Evolutionary conservation across 805 yeast genomes (phyloP).

Genomic region (Saccharomycopsis synnaedendra): DNA sequence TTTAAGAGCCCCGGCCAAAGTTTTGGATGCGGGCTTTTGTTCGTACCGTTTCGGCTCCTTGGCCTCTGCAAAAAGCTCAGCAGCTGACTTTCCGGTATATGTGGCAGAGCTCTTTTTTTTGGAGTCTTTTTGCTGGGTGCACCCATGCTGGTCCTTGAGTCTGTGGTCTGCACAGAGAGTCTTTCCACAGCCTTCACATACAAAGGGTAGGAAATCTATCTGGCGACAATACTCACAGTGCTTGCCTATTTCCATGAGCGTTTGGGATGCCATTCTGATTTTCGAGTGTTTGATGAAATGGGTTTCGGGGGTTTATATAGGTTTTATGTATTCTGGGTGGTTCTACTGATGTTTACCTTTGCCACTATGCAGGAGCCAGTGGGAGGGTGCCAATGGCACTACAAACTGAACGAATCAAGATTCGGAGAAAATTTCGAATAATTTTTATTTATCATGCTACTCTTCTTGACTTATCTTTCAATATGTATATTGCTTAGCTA

Average conservation of each 20-base stretch:
- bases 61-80: conserved; percentile 39
- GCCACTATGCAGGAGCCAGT: neutral
- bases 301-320: neutral
- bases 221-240: conserved; percentile 41
- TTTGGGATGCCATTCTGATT: neutral
- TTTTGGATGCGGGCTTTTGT: neutral
- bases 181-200: conserved; percentile 35
- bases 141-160: conserved; percentile 22
- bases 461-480: too few species aligned
- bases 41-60: conserved; percentile 15
- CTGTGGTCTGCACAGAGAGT: conserved; percentile 43
- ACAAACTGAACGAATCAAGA: neutral
- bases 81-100: conserved; percentile 22
- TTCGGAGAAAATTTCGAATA: too few species aligned
- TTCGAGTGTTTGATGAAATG: too few species aligned
- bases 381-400: neutral
- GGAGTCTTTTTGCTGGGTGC: conserved; percentile 14
- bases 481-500: too few species aligned
- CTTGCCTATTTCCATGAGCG: conserved; percentile 39
- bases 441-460: too few species aligned
- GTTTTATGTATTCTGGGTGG: neutral
- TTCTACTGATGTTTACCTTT: neutral
- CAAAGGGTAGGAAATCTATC: conserved; percentile 48
- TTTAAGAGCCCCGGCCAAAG: neutral
- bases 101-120: neutral